phyloP scores from a whole-genome alignment of 2,329 filamentous ascomycete species.

The Xylariaceae sp. region DNA sequence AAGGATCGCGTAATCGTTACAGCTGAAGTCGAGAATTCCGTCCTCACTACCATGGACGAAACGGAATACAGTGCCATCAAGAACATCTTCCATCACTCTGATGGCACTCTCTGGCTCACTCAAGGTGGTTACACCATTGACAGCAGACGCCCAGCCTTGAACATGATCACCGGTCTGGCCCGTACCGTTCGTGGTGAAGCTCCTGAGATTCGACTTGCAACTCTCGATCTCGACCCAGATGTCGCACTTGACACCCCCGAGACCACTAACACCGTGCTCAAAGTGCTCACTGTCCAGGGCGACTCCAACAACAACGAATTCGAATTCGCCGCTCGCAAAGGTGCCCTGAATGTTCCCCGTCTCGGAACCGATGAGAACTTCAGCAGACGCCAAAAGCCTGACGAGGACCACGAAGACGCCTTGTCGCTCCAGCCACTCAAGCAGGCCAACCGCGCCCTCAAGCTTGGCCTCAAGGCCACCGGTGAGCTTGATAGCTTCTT shows the following conservation, averaged over 20 bases:
- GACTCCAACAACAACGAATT: constrained; percentile 23
- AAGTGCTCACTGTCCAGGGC: constrained; percentile 22
- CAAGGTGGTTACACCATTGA: constrained; percentile 24
- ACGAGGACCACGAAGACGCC: constrained; percentile 19
- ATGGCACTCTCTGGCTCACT: constrained; percentile 26
- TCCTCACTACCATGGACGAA: constrained; percentile 21
- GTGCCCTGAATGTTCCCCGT: constrained; percentile 22
- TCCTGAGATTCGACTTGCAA: constrained; percentile 40
- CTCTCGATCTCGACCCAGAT: constrained; percentile 41
- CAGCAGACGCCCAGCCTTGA: constrained; percentile 28
- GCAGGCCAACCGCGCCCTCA: constrained; percentile 23
- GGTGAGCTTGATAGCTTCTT: constrained; percentile 28
- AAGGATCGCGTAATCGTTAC: constrained; percentile 25
- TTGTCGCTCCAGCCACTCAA: constrained; percentile 24
- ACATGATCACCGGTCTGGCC: constrained; percentile 43
- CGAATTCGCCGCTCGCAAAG: constrained; percentile 25
- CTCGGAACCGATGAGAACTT: constrained; percentile 23
- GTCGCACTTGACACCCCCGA: constrained; percentile 28
- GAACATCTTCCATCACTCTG: constrained; percentile 24
- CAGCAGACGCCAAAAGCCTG: constrained; percentile 22
- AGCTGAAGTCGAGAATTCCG: constrained; percentile 26
- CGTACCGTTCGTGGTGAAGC: constrained; percentile 44
- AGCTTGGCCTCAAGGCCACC: constrained; percentile 23
- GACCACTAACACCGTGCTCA: constrained; percentile 32
- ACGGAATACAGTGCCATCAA: constrained; percentile 24